Base-by-base conservation (phyloP, 176 grass and related monocot genomes). In the Hsuehochloa calcarea region DNA sequence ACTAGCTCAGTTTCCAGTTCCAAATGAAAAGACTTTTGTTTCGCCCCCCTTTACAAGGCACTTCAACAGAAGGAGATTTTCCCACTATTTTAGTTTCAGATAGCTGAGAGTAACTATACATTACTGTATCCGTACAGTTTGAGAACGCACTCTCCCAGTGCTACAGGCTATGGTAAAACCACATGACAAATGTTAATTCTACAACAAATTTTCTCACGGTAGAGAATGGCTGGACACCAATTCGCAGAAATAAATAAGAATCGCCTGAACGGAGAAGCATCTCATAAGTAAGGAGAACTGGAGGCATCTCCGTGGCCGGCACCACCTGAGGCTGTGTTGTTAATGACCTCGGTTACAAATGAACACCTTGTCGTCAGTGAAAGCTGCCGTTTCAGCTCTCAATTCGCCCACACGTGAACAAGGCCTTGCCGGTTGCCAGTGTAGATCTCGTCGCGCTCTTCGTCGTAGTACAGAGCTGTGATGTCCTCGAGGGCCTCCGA, bases 401-500 rank as follows among this genome's bases (percentile, higher is more conserved):
- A 97, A 77, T 94, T 97, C 6, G 94, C 93, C 94, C 94, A 97
- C 46, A 97, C 94, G 87, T 97, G 94, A 80, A 97, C 91, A 68
- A 97, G 91, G 31, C 94, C 94, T 65, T 94, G 94, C 1, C 89
- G 77, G 63, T 94, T 97, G 47, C 94, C 94, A 1, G 94, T 97
- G 78, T 94, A 97, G 69, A 97, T 97, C 91, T 97, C 94, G 0
- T 97, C 89, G 41, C 94, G 91, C 59, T 94, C 94, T 86, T 97
- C 94, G 3, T 97, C 94, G 3, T 97, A 97, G 83, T 94, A 94
- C 70, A 97, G 70, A 38, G 94, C 94, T 1, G 94, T 97, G 82
- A 97, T 94, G 88, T 97, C 94, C 75, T 97, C 89, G 5, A 97
- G 86, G 20, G 94, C 94, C 82, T 97, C 94, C 0, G 85, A 22